Base-by-base conservation (phyloP, 768 basidiomycete species). In the Psilocybe azurescens region DNA sequence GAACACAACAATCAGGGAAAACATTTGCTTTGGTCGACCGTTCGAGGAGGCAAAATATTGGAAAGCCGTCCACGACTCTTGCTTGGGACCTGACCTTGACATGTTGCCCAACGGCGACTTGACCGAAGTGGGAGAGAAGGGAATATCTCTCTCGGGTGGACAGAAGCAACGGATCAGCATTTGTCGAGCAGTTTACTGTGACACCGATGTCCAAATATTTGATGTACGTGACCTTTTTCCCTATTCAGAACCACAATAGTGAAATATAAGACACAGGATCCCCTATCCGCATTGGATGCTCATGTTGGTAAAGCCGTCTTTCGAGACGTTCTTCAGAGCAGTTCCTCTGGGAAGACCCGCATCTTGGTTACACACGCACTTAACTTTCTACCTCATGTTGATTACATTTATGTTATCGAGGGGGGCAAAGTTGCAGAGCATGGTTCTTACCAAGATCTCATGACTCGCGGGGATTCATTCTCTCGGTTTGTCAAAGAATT, bases 361-460 rank as follows among this genome's bases (percentile, higher is more conserved):
- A 80, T 97, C 48, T 85, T 97, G 57, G 94, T 96, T 38, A 97
- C 95, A 0, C 94, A 96, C 70, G 94, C 92, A 1, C 81, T 97
- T 7, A 94, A 97, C 74, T 91, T 96, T 78, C 83, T 97, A 28
- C 90, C 91, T 1, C 81, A 90, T 60, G 92, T 93, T 24, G 94
- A 96, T 74, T 91, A 91, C 70, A 90, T 97, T 70, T 87, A 88
- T 70, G 87, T 88, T 30, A 75, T 97, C 54, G 81, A 83, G 11
- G 86, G 93, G 39, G 95, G 95, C 6, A 80, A 78, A 30, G 86
- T 97, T 60, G 84, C 83, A n/a, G 94, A 96, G 73, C 84, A 82
- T 10, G 95, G 95, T 3, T 89, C 91, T 1, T 96, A 91, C 66
- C 70, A 77, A 0, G 86, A 91, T 51, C 81, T 97, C 39, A 86